Conservation (phyloP, 75 land plant species). For the Isoetes taiwanensis region DNA sequence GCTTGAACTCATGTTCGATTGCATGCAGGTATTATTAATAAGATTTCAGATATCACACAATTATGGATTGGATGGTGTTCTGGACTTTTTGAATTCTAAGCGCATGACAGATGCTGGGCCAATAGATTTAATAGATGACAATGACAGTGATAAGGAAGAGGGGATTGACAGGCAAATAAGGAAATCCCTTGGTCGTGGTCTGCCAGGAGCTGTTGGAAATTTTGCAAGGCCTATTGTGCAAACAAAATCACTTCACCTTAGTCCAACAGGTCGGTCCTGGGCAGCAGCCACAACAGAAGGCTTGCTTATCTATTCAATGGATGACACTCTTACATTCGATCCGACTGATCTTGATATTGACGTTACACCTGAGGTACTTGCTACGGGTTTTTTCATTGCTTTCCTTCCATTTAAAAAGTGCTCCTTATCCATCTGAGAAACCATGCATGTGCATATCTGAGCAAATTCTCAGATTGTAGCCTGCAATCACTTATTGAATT, state of each 20-base stretch:
- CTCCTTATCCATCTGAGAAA: too few relatives aligned
- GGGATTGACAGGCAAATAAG: constrained; percentile 47
- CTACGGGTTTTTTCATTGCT: too few relatives aligned
- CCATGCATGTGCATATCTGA: too few relatives aligned
- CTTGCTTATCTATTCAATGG: constrained; percentile 73
- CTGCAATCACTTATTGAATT: too few relatives aligned
- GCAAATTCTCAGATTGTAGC: too few relatives aligned
- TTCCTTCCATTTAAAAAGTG: too few relatives aligned
- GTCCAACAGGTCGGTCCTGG: constrained; percentile 90
- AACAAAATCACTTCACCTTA: constrained; percentile 66
- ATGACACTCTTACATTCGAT: constrained; percentile 74
- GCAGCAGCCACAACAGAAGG: constrained; percentile 97
- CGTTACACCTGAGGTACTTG: constrained; percentile 81
- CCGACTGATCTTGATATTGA: constrained; percentile 92
- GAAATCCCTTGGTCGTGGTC: constrained; percentile 34
- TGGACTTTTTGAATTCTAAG: constrained; percentile 84
- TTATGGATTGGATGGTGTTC: constrained; percentile 73
- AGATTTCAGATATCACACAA: constrained; percentile 78
- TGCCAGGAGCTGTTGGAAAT: constrained; percentile 71
- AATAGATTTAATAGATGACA: constrained; percentile 72
- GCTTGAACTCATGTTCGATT: neutral
- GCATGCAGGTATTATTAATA: constrained; percentile 57
- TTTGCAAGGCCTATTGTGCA: constrained; percentile 50
- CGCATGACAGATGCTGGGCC: constrained; percentile 92
- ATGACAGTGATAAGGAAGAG: constrained; percentile 54